These are phyloP conservation scores for Funneliformis caledonium DNA, from an alignment of 371 early-diverging fungal genomes.

Conservation along the genomic window DNA sequence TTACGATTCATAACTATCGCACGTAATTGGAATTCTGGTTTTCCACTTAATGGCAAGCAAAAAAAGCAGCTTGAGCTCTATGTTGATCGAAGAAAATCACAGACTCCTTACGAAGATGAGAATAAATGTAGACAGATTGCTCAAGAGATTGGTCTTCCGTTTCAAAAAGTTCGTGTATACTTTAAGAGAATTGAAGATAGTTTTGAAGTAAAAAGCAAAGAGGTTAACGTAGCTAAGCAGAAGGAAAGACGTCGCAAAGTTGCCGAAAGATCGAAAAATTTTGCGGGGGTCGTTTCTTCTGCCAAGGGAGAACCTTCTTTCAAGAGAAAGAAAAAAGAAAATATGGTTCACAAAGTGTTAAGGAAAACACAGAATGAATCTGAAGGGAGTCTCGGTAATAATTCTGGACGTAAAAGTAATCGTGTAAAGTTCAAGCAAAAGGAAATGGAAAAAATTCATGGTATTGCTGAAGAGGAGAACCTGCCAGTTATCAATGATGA, in stretches of 20 bases:
- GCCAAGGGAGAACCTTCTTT: slow-evolving; percentile 34
- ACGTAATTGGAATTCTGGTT: slow-evolving; percentile 56
- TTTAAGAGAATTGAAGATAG: slow-evolving; percentile 51
- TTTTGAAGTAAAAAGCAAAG: slow-evolving; percentile 42
- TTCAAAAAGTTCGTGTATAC: slow-evolving; percentile 51
- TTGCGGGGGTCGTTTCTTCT: slow-evolving; percentile 39
- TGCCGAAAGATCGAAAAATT: not conserved
- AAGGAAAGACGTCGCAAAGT: slow-evolving; percentile 18
- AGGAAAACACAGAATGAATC: slow-evolving; percentile 7
- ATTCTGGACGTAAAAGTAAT: not conserved
- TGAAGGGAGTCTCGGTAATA: not conserved
- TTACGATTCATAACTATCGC: slow-evolving; percentile 34
- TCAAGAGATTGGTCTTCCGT: slow-evolving; percentile 44
- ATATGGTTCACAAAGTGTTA: slow-evolving; percentile 34
- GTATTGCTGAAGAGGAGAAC: slow-evolving; percentile 32
- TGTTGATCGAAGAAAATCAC: slow-evolving; percentile 48
- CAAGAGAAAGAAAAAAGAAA: slow-evolving; percentile 22
- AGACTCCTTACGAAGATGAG: slow-evolving; percentile 52
- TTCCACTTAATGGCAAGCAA: slow-evolving; percentile 49
- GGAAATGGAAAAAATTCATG: not conserved
- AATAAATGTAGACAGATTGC: slow-evolving; percentile 47
- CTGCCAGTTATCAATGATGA: slow-evolving; percentile 37
- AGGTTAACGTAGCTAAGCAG: slow-evolving; percentile 29
- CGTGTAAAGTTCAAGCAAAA: slow-evolving; percentile 20
- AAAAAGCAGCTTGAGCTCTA: slow-evolving; percentile 48